Evolutionary conservation across 176 grass and related monocot species (phyloP).

Genomic region (Stipa capillata): DNA sequence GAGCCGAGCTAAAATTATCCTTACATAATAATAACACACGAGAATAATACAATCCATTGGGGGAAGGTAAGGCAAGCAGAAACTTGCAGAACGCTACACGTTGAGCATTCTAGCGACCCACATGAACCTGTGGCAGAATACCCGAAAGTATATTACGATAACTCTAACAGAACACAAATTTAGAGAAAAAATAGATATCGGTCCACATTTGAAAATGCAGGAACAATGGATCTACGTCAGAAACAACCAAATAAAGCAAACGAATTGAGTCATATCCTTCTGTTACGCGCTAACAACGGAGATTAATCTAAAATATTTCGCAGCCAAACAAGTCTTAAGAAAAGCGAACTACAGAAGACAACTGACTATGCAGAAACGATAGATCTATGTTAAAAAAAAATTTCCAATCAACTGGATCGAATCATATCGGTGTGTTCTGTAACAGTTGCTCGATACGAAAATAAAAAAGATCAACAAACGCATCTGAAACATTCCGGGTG

Average conservation of each 20-base stretch:
- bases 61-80: background rate
- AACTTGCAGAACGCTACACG: background rate
- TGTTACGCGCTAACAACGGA: too few relatives aligned
- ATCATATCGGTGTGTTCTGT: background rate
- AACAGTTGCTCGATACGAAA: background rate
- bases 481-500: background rate
- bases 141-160: background rate
- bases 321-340: too few relatives aligned
- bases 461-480: background rate
- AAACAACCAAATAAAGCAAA: background rate
- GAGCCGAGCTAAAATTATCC: background rate
- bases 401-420: background rate
- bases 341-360: too few relatives aligned
- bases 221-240: background rate
- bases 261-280: too few relatives aligned
- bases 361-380: too few relatives aligned
- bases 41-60: background rate
- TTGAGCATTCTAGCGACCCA: background rate
- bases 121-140: background rate
- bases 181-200: too few relatives aligned
- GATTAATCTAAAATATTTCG: too few relatives aligned
- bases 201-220: background rate
- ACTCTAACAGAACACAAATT: background rate
- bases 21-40: background rate
- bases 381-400: too few relatives aligned